Conservation (phyloP, 371 early-diverging fungal genomes). For the Rhizopus sp. region DNA sequence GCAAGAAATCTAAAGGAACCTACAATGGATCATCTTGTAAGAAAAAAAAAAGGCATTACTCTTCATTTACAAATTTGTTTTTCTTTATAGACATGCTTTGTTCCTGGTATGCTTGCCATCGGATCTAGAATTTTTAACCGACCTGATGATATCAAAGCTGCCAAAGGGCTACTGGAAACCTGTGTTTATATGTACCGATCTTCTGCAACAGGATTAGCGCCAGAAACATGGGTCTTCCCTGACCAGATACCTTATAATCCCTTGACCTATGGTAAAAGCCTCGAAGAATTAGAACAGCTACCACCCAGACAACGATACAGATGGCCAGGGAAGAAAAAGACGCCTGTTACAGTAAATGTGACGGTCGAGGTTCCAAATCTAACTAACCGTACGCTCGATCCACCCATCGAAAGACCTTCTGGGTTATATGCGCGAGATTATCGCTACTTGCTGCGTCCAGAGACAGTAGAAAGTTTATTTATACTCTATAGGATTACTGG, state of each 20-base stretch:
- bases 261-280: conserved; percentile 10
- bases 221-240: conserved; percentile 49
- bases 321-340: not conserved
- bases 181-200: conserved; percentile 65
- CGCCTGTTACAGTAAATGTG: not conserved
- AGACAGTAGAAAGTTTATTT: conserved; percentile 78
- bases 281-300: conserved; percentile 2
- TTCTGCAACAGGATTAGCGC: conserved; percentile 56
- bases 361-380: conserved; percentile 3
- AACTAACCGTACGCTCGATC: conserved; percentile 7
- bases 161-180: conserved; percentile 53
- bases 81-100: conserved; percentile 58
- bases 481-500: conserved; percentile 72
- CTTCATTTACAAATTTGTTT: conserved; percentile 24
- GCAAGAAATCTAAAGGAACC: conserved; percentile 8
- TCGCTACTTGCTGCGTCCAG: conserved; percentile 33
- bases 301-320: conserved; percentile 1
- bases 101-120: conserved; percentile 74
- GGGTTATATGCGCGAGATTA: conserved; percentile 1
- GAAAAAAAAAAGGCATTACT: not conserved
- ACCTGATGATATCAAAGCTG: conserved; percentile 48
- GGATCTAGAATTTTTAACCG: conserved; percentile 56
- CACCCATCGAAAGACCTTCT: conserved; percentile 1
- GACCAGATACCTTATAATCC: conserved; percentile 27
- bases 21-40: conserved; percentile 58